Percentiles rank a stretch among this genome's conserved stretches.
These are phyloP conservation scores for Zizania palustris DNA, from an alignment of 202 grass and related monocot genomes.

Conservation along the genomic window DNA sequence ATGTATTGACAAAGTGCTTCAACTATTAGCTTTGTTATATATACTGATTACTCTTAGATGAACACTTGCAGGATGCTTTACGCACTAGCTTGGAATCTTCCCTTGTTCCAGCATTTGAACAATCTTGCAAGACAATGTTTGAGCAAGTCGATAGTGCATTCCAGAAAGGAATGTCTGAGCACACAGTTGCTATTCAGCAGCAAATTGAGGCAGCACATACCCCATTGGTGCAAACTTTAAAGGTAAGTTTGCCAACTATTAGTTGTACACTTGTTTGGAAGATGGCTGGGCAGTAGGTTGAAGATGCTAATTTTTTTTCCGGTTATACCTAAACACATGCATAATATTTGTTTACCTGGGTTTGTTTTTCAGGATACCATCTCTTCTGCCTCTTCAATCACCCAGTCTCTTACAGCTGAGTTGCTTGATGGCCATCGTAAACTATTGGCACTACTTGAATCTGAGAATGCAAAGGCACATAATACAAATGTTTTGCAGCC, in stretches of 20 bases:
- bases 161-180: conserved; percentile 96
- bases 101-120: conserved; percentile 94
- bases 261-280: conserved; percentile 23
- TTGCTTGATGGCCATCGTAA: conserved; percentile 87
- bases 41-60: conserved; percentile 39
- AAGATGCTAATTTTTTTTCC: conserved; percentile 10
- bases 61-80: conserved; percentile 70
- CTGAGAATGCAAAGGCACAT: conserved; percentile 60
- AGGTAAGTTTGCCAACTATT: conserved; percentile 48
- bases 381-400: conserved; percentile 82
- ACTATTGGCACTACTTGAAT: conserved; percentile 69
- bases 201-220: conserved; percentile 79
- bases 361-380: conserved; percentile 68
- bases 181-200: conserved; percentile 78
- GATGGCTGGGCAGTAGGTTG: conserved; percentile 14
- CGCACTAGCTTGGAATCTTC: conserved; percentile 73
- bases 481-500: conserved; percentile 62
- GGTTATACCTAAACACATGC: not conserved
- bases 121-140: conserved; percentile 91
- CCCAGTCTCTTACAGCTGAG: conserved; percentile 78
- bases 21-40: conserved; percentile 10
- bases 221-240: conserved; percentile 86
- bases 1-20: not conserved
- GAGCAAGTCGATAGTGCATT: conserved; percentile 91
- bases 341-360: not conserved